These are phyloP conservation scores for Malassezia restricta DNA, from an alignment of 1,284 basidiomycete genomes.

Conservation along the genomic window DNA sequence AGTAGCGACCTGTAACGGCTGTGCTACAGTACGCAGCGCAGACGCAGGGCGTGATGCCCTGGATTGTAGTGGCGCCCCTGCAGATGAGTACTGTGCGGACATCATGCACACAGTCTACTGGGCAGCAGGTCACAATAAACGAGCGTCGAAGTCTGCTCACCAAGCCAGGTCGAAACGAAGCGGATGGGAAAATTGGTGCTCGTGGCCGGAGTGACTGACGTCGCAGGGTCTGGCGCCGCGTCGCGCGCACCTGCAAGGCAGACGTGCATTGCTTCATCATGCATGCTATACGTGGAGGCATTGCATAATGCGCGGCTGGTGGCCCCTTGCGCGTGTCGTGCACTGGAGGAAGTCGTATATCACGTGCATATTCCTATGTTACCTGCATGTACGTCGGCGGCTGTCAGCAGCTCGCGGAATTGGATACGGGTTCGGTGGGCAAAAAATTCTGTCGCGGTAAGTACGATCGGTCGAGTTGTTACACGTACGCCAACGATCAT, in stretches of 20 bases:
- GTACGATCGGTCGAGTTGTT: background rate
- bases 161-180: background rate
- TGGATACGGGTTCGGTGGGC: conserved; percentile 26
- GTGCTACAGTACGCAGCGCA: conserved; percentile 11
- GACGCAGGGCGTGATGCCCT: conserved; percentile 11
- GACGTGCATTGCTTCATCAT: background rate
- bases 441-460: conserved; percentile 15
- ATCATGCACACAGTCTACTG: background rate
- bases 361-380: background rate
- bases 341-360: background rate
- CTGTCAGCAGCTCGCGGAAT: background rate
- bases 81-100: background rate
- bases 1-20: conserved; percentile 12
- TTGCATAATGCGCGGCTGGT: background rate
- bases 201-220: background rate
- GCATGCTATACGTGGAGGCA: background rate
- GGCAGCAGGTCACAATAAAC: background rate
- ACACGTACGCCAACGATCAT: conserved; percentile 21
- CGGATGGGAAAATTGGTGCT: background rate
- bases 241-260: conserved; percentile 6
- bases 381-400: background rate
- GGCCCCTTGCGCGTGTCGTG: conserved; percentile 6
- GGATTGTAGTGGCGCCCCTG: background rate
- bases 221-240: background rate
- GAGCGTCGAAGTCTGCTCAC: background rate